phyloP scores from a whole-genome alignment of 129 eudicot genomes.

The Cynara cardunculus region DNA sequence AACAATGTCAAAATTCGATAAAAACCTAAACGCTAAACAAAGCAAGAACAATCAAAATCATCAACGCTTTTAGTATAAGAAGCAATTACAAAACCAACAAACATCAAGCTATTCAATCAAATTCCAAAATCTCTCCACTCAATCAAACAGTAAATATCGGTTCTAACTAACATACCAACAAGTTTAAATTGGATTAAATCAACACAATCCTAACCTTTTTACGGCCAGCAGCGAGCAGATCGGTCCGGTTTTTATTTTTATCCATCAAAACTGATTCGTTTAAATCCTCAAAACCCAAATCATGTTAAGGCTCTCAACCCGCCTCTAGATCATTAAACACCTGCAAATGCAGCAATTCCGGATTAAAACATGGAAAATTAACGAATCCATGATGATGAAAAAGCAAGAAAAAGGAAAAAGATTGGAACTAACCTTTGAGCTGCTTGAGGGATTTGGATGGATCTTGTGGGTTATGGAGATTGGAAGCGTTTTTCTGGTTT shows the following conservation, averaged over 20 bases:
- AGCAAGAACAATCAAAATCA: conserved; percentile 9
- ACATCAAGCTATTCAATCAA: background rate
- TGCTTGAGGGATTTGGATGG: conserved; percentile 26
- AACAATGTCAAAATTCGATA: conserved; percentile 1
- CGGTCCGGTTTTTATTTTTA: conserved; percentile 77
- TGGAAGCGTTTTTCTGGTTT: conserved; percentile 12
- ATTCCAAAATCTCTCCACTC: background rate
- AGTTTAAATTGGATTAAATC: background rate
- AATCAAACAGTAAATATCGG: conserved; percentile 2
- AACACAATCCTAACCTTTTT: conserved; percentile 58
- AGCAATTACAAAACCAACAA: background rate
- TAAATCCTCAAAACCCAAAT: conserved; percentile 22
- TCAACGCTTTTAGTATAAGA: background rate
- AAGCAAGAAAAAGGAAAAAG: background rate
- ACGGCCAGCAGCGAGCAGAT: conserved; percentile 97
- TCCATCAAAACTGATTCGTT: conserved; percentile 46
- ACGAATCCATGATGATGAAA: background rate
- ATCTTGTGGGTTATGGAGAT: conserved; percentile 24
- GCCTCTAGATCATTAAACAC: conserved; percentile 13
- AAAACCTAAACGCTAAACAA: conserved; percentile 14
- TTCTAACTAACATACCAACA: background rate
- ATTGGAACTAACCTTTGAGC: conserved; percentile 31
- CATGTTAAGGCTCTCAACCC: conserved; percentile 19
- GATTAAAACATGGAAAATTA: background rate
- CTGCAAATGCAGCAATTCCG: conserved; percentile 24